These are phyloP conservation scores for Porphyrellus cyaneotinctus DNA, from an alignment of 768 basidiomycete species.

Conservation along the genomic window DNA sequence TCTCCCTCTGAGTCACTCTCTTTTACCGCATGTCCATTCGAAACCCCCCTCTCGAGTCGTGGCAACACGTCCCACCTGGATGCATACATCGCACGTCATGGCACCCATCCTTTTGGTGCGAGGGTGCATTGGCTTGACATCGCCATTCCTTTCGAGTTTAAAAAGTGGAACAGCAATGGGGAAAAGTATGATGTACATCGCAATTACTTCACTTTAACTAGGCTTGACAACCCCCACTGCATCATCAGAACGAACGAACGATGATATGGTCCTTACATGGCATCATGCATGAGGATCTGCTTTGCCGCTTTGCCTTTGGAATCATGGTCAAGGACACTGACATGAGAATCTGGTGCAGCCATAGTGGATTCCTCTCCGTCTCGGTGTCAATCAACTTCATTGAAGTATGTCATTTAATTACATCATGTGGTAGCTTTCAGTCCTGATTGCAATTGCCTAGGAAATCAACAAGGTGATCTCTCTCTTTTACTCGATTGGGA, in stretches of 20 bases:
- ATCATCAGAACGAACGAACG: constrained; percentile 14
- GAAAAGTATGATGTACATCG: neutral
- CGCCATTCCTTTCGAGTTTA: constrained; percentile 5
- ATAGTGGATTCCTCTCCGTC: neutral
- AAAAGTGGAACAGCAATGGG: neutral
- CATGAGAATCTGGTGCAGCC: constrained; percentile 27
- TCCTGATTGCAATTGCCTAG: neutral
- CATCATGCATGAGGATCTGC: constrained; percentile 27
- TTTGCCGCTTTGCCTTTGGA: constrained; percentile 24
- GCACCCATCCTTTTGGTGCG: too few relatives aligned
- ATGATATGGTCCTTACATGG: constrained; percentile 26
- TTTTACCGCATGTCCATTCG: neutral
- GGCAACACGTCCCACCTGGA: constrained; percentile 6
- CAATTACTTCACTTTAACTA: neutral
- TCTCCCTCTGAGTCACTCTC: neutral
- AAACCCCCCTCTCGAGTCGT: neutral
- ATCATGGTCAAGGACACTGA: constrained; percentile 25
- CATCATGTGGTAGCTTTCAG: neutral
- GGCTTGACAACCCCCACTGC: neutral
- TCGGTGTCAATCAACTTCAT: neutral
- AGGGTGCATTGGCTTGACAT: constrained; percentile 12
- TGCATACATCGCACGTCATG: neutral
- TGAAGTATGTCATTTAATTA: neutral
- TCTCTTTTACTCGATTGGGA: constrained; percentile 8
- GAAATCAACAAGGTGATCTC: neutral